Evolutionary conservation across 169 alveolate species (phyloP).

Genomic region (Eimeria acervulina): DNA sequence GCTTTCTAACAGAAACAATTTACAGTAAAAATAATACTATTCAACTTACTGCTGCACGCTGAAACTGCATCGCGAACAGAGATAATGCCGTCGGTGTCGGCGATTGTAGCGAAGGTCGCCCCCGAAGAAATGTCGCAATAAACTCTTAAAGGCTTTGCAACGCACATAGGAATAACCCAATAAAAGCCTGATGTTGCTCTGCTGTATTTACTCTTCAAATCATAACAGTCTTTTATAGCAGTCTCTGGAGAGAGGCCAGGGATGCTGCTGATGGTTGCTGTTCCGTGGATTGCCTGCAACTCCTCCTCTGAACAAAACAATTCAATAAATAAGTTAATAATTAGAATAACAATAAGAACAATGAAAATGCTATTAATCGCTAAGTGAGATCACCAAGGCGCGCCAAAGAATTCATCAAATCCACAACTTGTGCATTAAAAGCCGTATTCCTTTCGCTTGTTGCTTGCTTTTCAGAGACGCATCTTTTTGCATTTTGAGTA

Average conservation of each 20-base stretch:
- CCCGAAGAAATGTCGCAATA: conserved; percentile 94
- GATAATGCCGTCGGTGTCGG: conserved; percentile 78
- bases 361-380: not conserved
- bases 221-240: conserved; percentile 91
- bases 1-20: not conserved
- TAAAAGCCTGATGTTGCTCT: conserved; percentile 93
- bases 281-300: no score
- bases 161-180: conserved; percentile 91
- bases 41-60: conserved; percentile 26
- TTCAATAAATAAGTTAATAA: no score
- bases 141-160: conserved; percentile 90
- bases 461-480: conserved; percentile 80
- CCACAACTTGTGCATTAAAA: not conserved
- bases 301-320: no score
- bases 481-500: conserved; percentile 78
- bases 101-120: conserved; percentile 89
- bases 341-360: no score
- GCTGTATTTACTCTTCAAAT: conserved; percentile 89
- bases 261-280: not conserved
- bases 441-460: not conserved
- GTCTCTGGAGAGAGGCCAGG: conserved; percentile 87
- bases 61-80: not conserved
- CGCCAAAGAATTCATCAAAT: not conserved
- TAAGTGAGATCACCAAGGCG: not conserved
- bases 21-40: not conserved